These are phyloP conservation scores for Jacaranda mimosifolia DNA, from an alignment of 257 asterid species.

Conservation along the genomic window DNA sequence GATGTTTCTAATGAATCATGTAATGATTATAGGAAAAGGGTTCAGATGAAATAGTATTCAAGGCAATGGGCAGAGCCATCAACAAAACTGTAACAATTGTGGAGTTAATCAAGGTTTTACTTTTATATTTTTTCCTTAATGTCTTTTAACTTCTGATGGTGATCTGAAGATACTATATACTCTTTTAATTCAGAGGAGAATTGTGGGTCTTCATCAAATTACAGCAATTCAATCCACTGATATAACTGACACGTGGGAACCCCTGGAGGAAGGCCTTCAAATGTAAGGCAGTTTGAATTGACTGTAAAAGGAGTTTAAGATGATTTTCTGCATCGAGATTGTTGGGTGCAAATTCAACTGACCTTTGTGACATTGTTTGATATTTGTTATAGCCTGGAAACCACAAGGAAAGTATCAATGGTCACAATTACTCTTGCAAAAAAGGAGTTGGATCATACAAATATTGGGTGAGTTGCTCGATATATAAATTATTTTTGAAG, in stretches of 20 bases:
- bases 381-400: slow-evolving; percentile 69
- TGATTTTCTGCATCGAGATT: slow-evolving; percentile 7
- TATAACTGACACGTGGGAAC: slow-evolving; percentile 97
- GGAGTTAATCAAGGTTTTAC: slow-evolving; percentile 71
- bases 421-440: slow-evolving; percentile 83
- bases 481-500: slow-evolving; percentile 1
- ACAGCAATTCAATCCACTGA: slow-evolving; percentile 87
- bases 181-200: slow-evolving; percentile 75
- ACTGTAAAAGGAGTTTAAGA: slow-evolving; percentile 7
- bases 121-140: neutral
- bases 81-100: slow-evolving; percentile 75
- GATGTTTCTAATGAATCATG: slow-evolving; percentile 8
- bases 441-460: slow-evolving; percentile 66
- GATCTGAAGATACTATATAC: slow-evolving; percentile 16
- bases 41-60: slow-evolving; percentile 65
- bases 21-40: slow-evolving; percentile 62
- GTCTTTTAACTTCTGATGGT: slow-evolving; percentile 28
- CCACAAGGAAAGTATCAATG: slow-evolving; percentile 94
- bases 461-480: slow-evolving; percentile 72
- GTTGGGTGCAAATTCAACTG: slow-evolving; percentile 17
- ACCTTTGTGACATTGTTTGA: slow-evolving; percentile 30
- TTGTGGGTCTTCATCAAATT: slow-evolving; percentile 94
- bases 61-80: slow-evolving; percentile 89
- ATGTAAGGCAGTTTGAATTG: slow-evolving; percentile 59
- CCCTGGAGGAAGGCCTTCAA: slow-evolving; percentile 97